Evolutionary conservation across 2,329 filamentous ascomycete species (phyloP), one percentile per base, ranked within the genome.

Genomic region (Talaromyces sp.): DNA sequence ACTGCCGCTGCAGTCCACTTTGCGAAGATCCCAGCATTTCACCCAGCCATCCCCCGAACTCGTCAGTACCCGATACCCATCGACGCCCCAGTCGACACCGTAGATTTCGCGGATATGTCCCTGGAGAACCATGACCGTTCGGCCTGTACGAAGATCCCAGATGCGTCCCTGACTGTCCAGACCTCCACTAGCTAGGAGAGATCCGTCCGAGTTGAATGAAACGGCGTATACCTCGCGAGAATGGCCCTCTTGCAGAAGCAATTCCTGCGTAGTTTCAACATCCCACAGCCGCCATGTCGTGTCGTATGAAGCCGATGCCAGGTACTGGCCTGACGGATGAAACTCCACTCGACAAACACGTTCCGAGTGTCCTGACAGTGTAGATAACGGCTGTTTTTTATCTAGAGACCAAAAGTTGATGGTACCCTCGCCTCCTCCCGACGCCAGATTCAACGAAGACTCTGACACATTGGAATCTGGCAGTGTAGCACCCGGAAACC

Each of bases 281-380:
- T 98, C 93, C 93, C 95, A 99, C 35, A 99, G 80, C 51, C 93
- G 86, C 95, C 95, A 99, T 0, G 95, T 96, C 2, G 92, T 96
- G 72, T 99, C 95, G 69, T 95, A 95, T 0, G 92, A 96, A 7
- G 95, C 95, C 0, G 93, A 96, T 5, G 93, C 95, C 6, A 98
- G 81, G 70, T 93, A 98, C 63, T 84, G 84, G 3, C 93, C 93
- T 0, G 91, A 96, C 0, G 95, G 95, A 67, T 99, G 95, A 70
- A 98, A 96, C 62, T 96, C 95, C 13, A 96, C 89, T 60, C 93
- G 86, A 68, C 92, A 96, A 9, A 99, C 92, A 63, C 95, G 88
- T 58, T 89, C 90, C 4, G 85, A 87, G 71, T 99, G 95, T 0
- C 93, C 95, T 26, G 87, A 83, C 0, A 98, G 81, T 0, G 90